Evolutionary conservation across 352 stramenopile genomes (phyloP).

Genomic region (Lagenidium giganteum): DNA sequence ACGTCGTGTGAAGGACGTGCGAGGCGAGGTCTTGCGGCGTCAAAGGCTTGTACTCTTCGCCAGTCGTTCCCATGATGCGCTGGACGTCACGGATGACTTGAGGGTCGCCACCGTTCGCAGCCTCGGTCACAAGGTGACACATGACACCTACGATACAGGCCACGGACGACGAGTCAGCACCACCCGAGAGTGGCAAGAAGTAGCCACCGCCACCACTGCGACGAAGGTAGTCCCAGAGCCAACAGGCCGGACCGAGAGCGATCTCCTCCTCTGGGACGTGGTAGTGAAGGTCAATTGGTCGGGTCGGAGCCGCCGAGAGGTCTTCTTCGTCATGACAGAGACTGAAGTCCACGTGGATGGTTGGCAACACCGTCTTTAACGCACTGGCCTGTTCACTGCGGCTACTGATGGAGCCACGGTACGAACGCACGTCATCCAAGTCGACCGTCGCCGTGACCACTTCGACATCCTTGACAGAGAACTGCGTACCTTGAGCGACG

Average conservation of each 20-base stretch:
- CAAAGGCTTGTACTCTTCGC: conserved; percentile 45
- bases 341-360: conserved; percentile 72
- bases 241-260: conserved; percentile 95
- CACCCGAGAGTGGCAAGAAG: conserved; percentile 96
- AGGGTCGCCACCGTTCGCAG: conserved; percentile 69
- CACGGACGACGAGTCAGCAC: conserved; percentile 95
- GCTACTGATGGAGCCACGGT: conserved; percentile 90
- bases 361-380: conserved; percentile 57
- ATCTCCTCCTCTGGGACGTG: conserved; percentile 96
- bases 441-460: conserved; percentile 97
- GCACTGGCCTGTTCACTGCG: conserved; percentile 93
- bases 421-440: conserved; percentile 97
- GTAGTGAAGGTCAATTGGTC: conserved; percentile 65
- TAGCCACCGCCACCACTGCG: conserved; percentile 84
- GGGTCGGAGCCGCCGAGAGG: conserved; percentile 25
- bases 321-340: conserved; percentile 59
- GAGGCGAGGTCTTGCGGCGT: conserved; percentile 89
- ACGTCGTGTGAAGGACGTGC: conserved; percentile 95
- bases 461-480: conserved; percentile 95
- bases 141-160: conserved; percentile 97
- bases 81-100: conserved; percentile 85
- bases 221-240: conserved; percentile 99
- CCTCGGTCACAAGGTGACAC: conserved; percentile 92
- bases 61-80: conserved; percentile 65
- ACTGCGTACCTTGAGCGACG: conserved; percentile 95